Conservation (phyloP, 1,284 basidiomycete species). For the Neolentinus lepideus region DNA sequence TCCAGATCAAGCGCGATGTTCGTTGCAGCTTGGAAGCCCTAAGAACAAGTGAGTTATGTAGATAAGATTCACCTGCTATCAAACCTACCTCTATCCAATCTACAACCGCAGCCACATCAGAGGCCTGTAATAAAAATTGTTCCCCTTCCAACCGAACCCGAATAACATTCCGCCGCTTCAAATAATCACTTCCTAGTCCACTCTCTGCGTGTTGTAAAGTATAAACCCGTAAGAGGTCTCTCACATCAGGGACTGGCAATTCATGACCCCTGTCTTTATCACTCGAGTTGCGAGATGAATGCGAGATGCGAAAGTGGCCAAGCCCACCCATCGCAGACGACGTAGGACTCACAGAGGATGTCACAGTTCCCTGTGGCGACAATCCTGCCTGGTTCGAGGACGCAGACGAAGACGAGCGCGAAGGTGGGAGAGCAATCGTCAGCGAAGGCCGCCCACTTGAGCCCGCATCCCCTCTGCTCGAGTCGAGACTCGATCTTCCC, state of each 20-base stretch:
- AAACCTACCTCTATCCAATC: constrained; percentile 93
- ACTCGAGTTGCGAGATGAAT: neutral
- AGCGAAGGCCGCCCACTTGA: neutral
- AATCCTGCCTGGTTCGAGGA: constrained; percentile 13
- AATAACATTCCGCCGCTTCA: constrained; percentile 94
- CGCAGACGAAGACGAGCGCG: constrained; percentile 14
- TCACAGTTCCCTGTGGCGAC: neutral
- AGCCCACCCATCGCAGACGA: neutral
- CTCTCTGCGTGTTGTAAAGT: constrained; percentile 89
- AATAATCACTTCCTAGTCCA: constrained; percentile 91
- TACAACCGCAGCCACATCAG: constrained; percentile 80
- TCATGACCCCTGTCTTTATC: constrained; percentile 13
- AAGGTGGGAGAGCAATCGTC: constrained; percentile 5
- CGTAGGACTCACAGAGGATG: neutral
- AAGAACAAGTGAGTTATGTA: constrained; percentile 5
- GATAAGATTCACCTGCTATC: too few species aligned
- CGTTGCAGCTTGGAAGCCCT: constrained; percentile 90
- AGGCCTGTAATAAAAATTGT: constrained; percentile 93
- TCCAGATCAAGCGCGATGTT: constrained; percentile 92
- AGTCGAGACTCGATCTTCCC: neutral
- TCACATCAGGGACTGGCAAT: constrained; percentile 32
- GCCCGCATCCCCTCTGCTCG: neutral
- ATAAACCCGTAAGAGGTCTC: constrained; percentile 57
- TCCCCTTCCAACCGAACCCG: constrained; percentile 89
- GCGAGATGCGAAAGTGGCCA: neutral